phyloP scores from a whole-genome alignment of 208 protist species.

The Balamuthia mandrillaris region DNA sequence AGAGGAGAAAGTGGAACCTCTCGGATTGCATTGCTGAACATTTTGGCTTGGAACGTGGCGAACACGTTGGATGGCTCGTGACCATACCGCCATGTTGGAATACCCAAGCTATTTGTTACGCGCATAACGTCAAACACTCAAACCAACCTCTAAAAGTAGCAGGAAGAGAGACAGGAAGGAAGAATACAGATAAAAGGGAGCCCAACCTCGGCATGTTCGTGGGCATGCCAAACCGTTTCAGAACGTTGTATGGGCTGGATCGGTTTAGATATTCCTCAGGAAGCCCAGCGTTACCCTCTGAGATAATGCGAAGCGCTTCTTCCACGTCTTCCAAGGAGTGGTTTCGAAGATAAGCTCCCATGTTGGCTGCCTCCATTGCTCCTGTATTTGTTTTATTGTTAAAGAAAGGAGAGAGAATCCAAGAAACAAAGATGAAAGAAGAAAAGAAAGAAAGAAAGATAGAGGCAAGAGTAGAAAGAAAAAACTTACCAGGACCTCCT shows the following conservation, averaged over 20 bases:
- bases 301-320: not conserved
- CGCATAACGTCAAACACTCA: no score
- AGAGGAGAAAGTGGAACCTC: not conserved
- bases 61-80: slow-evolving; percentile 30
- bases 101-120: not conserved
- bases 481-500: not conserved
- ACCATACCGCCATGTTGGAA: slow-evolving; percentile 16
- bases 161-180: not conserved
- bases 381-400: not conserved
- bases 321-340: not conserved
- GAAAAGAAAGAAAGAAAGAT: not conserved
- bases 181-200: not conserved
- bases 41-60: slow-evolving; percentile 21
- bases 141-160: no score
- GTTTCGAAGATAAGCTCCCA: slow-evolving; percentile 18
- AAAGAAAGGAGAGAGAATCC: not conserved
- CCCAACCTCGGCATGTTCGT: not conserved
- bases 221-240: not conserved
- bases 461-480: not conserved
- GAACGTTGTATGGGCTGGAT: not conserved
- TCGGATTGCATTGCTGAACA: slow-evolving; percentile 11
- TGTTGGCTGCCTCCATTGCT: slow-evolving; percentile 19
- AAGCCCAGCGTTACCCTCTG: not conserved
- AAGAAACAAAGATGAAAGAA: not conserved
- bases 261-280: not conserved